These are phyloP conservation scores for Desmodesmus armatus DNA, from an alignment of 139 green algal genomes.

Conservation along the genomic window DNA sequence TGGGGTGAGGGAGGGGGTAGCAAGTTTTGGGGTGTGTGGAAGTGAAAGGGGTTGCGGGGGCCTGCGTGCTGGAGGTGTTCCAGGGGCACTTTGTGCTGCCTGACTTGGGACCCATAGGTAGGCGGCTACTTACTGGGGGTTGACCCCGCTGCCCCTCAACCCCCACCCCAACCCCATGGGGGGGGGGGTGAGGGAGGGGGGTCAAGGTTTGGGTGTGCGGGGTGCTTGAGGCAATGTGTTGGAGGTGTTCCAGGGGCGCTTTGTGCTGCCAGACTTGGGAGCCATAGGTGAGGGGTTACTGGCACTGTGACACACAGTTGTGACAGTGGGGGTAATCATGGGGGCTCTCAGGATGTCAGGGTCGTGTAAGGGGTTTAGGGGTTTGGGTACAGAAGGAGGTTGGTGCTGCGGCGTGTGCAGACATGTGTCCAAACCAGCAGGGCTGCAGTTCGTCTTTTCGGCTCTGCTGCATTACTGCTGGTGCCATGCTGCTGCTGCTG, in stretches of 20 bases:
- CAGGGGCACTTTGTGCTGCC: conserved; percentile 89
- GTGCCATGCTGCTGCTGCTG: neutral
- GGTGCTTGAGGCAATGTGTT: conserved; percentile 87
- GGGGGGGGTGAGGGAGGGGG: conserved; percentile 84
- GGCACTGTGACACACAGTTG: no score
- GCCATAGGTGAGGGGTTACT: conserved; percentile 82
- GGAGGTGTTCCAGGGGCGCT: conserved; percentile 90
- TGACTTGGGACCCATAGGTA: conserved; percentile 94
- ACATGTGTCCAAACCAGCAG: neutral
- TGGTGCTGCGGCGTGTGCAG: neutral
- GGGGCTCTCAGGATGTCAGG: no score
- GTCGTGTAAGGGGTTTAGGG: no score
- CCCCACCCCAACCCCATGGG: no score
- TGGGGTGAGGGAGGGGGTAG: no score
- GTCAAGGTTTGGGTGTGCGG: conserved; percentile 89
- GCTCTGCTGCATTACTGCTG: neutral
- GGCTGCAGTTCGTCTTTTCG: neutral
- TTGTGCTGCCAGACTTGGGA: conserved; percentile 92
- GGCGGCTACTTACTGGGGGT: no score
- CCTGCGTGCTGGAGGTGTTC: conserved; percentile 96
- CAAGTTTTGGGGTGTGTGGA: no score
- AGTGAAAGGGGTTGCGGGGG: conserved; percentile 47
- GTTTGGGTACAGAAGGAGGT: no score
- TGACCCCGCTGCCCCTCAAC: no score
- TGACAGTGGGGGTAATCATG: no score